A percentile compares a stretch with the other conserved stretches of the same genome.
These are phyloP conservation scores for Coniferiporia sulphurascens DNA, from an alignment of 1,284 basidiomycete species.

Conservation along the genomic window DNA sequence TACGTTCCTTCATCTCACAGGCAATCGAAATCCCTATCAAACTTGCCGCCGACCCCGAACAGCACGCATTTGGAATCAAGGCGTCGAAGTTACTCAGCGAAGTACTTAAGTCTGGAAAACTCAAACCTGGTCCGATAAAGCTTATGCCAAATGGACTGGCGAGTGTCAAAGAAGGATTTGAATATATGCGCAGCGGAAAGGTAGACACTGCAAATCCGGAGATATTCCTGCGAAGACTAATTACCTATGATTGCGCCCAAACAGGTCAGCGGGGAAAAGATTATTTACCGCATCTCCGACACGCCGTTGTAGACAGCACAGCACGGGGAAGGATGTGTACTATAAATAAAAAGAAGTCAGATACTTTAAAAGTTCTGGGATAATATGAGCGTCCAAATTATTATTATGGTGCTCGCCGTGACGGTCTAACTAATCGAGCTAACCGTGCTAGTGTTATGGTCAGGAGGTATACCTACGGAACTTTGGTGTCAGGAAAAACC, in stretches of 20 bases:
- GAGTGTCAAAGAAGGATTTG: slow-evolving; percentile 16
- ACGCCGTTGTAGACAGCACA: not conserved
- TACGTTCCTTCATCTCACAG: not conserved
- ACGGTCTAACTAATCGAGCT: not conserved
- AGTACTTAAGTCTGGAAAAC: slow-evolving; percentile 19
- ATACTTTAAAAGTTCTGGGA: no score
- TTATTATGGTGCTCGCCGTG: not conserved
- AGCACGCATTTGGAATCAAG: slow-evolving; percentile 20
- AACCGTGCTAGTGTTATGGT: not conserved
- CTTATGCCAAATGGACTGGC: slow-evolving; percentile 19
- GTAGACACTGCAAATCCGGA: not conserved
- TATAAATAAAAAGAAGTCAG: no score
- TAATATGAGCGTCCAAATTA: no score
- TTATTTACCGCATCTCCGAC: slow-evolving; percentile 3
- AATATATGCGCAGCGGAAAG: slow-evolving; percentile 15
- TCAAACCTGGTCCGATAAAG: slow-evolving; percentile 24
- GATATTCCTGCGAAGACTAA: not conserved
- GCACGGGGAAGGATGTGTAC: not conserved
- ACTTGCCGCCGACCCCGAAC: slow-evolving; percentile 21
- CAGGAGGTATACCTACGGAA: no score
- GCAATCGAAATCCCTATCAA: not conserved
- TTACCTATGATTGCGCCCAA: not conserved
- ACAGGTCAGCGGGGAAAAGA: slow-evolving; percentile 6
- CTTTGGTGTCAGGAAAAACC: no score
- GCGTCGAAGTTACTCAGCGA: slow-evolving; percentile 18